Evolutionary conservation across 768 basidiomycete species (phyloP), one percentile per base, ranked within the genome.

Genomic region (Chalciporus chontae): DNA sequence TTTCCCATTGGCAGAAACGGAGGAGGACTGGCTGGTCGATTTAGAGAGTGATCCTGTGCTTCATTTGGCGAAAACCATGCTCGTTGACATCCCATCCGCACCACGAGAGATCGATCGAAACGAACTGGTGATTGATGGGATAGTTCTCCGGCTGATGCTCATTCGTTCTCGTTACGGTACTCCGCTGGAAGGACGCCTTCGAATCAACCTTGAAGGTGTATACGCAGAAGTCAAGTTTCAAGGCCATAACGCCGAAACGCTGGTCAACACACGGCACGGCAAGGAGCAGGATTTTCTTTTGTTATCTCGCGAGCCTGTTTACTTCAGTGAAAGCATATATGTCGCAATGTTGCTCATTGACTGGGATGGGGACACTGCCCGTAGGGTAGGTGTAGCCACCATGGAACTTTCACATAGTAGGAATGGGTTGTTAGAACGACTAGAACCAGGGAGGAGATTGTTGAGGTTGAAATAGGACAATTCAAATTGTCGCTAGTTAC

Each of bases 101-200:
- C 48, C 41, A 19, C 18, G 26, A 0, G 6, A 5, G 6, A 21
- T 48, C 27, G 17, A 29, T 14, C n/a, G 5, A 29, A 15, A 39
- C 14, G 54, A 56, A 27, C 9, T 54, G 10, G 5, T 55, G 23
- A 41, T 55, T 23, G 54, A 56, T 5, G 54, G 44, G 0, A 46
- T 54, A 4, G 21, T 54, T 11, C 3, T 54, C n/a, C 36, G 4
- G n/a, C 2, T 40, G n/a, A 37, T 2, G 13, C 18, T 53, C 26
- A n/a, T 15, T 9, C 39, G 50, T 3, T 36, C 34, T 4, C 1
- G 14, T 6, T 36, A n/a, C 5, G 34, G 34, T 3, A 15, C 15
- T 8, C 15, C n/a, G 15, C 14, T 5, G 4, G n/a, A 15, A 0
- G n/a, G 34, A 3, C n/a, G 14, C n/a, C 14, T 36, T 9, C n/a